A percentile compares a stretch with the other conserved stretches of the same genome.
phyloP scores from a whole-genome alignment of 257 asterid species.

The Solanum peruvianum region DNA sequence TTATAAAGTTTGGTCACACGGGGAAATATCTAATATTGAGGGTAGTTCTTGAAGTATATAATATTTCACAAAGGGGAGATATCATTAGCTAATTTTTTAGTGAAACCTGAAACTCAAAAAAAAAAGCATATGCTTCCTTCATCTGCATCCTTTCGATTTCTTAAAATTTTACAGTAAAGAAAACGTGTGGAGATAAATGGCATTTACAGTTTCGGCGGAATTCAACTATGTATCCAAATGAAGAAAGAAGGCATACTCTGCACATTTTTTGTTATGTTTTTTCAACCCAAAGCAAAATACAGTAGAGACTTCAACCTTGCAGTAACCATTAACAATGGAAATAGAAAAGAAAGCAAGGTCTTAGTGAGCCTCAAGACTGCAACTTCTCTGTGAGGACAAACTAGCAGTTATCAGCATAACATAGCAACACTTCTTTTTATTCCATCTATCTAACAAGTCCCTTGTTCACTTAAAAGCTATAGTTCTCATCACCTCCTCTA shows the following conservation, averaged over 20 bases:
- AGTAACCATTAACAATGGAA: neutral
- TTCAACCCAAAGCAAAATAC: neutral
- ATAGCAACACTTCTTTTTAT: neutral
- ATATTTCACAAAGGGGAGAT: neutral
- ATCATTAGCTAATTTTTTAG: neutral
- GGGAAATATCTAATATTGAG: neutral
- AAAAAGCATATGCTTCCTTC: neutral
- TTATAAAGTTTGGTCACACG: neutral
- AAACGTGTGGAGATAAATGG: neutral
- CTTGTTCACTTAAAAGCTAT: neutral
- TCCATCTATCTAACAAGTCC: neutral
- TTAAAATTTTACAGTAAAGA: neutral
- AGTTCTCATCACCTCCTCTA: neutral
- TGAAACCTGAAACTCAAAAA: neutral
- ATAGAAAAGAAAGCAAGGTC: neutral
- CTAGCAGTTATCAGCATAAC: neutral
- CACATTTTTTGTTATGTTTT: neutral
- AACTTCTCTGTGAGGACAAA: neutral
- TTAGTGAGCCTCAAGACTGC: neutral
- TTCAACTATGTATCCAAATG: neutral
- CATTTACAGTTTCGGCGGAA: neutral
- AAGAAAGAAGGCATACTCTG: neutral
- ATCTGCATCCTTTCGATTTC: neutral
- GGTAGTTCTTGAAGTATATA: neutral
- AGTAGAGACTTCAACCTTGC: neutral